A percentile compares a stretch with the other conserved stretches of the same genome.
These are phyloP conservation scores for Nepenthes alata DNA, from an alignment of 179 eudicot genomes.

Conservation along the genomic window DNA sequence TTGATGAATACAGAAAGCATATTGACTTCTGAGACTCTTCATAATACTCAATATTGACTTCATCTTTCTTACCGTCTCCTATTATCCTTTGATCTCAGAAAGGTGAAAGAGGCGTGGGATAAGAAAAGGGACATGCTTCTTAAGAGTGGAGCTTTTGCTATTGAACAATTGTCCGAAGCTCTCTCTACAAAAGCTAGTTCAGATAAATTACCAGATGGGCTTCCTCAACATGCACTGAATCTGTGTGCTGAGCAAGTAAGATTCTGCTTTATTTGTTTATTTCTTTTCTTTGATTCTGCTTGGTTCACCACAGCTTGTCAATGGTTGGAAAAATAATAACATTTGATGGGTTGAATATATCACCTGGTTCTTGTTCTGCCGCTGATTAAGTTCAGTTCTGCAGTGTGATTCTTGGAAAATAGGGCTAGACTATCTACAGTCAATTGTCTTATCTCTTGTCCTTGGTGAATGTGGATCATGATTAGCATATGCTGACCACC, in stretches of 20 bases:
- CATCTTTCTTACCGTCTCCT: not conserved
- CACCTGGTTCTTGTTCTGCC: too few species aligned
- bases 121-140: conserved; percentile 51
- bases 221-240: conserved; percentile 44
- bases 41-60: not conserved
- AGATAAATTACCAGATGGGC: conserved; percentile 48
- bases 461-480: too few species aligned
- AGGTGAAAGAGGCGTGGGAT: conserved; percentile 95
- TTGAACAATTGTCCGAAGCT: conserved; percentile 88
- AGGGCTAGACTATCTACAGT: too few species aligned
- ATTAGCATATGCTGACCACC: too few species aligned
- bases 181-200: conserved; percentile 53
- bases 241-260: conserved; percentile 67
- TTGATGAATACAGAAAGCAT: too few species aligned
- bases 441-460: too few species aligned
- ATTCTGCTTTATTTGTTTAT: not conserved
- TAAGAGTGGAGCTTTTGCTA: conserved; percentile 82
- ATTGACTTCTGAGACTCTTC: too few species aligned
- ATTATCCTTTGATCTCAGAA: conserved; percentile 28
- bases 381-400: too few species aligned
- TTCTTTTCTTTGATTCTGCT: not conserved
- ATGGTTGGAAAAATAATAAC: too few species aligned
- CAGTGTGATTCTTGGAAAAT: too few species aligned
- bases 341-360: too few species aligned
- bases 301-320: not conserved